Evolutionary conservation across 2,329 filamentous ascomycete species (phyloP), one percentile per base, ranked within the genome.

Genomic region (Fusarium nematophilum): DNA sequence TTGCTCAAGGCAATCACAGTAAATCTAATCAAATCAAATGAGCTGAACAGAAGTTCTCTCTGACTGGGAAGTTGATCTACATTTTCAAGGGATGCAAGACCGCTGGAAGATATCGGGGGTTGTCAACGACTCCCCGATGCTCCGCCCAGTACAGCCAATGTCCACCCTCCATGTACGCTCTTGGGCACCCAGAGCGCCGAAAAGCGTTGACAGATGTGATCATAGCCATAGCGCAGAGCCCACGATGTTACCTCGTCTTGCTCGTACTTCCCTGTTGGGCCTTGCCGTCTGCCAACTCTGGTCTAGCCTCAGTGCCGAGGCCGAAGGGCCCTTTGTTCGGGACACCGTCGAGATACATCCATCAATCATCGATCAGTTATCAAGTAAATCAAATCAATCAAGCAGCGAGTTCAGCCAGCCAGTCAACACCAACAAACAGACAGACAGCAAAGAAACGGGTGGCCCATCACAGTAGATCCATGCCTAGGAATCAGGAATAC

Each of bases 331-430:
- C 46, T 36, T 61, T 30, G 46, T 25, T 60, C 57, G 57, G 57
- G 57, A 60, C 57, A 38, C 44, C 52, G 34, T 60, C 50, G 21
- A 52, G 42, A 61, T 61, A 57, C 31, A 50, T 48, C 57, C 42
- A 44, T 62, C 57, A 61, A 62, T 61, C 40, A 61, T 62, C 40
- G 40, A 62, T 48, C 58, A 61, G 29, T 52, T 42, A n/a, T n/a
- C n/a, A n/a, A n/a, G n/a, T n/a, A n/a, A n/a, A n/a, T n/a, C n/a
- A n/a, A n/a, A 30, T 25, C 27, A 46, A 17, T n/a, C n/a, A n/a
- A n/a, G n/a, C n/a, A n/a, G n/a, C n/a, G n/a, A n/a, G n/a, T n/a
- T n/a, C n/a, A n/a, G n/a, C 55, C 60, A 49, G 50, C 27, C 17
- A 45, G 25, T 40, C 33, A 21, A 38, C 36, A 10, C 48, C 18